A percentile compares a stretch with the other conserved stretches of the same genome.
These are phyloP conservation scores for Leishmania aethiopica DNA, from an alignment of 208 protist genomes.

Conservation along the genomic window DNA sequence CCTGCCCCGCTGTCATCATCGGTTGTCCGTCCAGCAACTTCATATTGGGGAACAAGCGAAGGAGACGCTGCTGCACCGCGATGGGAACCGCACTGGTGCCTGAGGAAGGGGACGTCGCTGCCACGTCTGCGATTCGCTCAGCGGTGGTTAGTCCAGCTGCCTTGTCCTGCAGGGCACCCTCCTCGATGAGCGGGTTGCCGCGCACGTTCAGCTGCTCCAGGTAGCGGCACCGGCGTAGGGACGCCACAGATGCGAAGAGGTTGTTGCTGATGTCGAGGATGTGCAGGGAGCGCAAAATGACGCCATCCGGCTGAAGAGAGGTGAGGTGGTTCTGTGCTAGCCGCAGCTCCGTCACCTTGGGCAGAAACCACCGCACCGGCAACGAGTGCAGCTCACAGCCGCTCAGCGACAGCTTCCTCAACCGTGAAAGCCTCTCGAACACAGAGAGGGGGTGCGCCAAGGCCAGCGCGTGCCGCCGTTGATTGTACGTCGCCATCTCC, in stretches of 20 bases:
- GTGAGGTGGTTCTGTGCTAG: constrained; percentile 68
- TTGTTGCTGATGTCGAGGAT: constrained; percentile 88
- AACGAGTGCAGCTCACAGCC: constrained; percentile 64
- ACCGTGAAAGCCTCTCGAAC: constrained; percentile 57
- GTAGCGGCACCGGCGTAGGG: constrained; percentile 80
- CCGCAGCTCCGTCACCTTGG: constrained; percentile 77
- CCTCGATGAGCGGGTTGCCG: constrained; percentile 66
- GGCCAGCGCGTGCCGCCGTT: constrained; percentile 10
- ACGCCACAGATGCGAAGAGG: constrained; percentile 40
- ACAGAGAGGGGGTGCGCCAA: constrained; percentile 75
- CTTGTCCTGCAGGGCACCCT: constrained; percentile 16
- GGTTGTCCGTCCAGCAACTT: constrained; percentile 54
- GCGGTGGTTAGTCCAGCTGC: not conserved
- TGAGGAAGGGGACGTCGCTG: not conserved
- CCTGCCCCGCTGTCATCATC: constrained; percentile 22
- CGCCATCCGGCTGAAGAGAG: constrained; percentile 77
- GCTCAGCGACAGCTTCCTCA: constrained; percentile 86
- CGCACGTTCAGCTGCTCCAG: constrained; percentile 66
- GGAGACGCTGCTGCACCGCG: constrained; percentile 30
- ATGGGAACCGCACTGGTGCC: constrained; percentile 6
- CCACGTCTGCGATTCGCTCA: not conserved
- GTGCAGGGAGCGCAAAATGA: constrained; percentile 81
- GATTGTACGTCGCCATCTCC: constrained; percentile 13
- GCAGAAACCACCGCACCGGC: constrained; percentile 80
- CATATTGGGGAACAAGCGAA: constrained; percentile 42